Evolutionary conservation across 2,329 filamentous ascomycete genomes (phyloP), one percentile per base, ranked within the genome.

Genomic region (Sclerotinia spermophila): DNA sequence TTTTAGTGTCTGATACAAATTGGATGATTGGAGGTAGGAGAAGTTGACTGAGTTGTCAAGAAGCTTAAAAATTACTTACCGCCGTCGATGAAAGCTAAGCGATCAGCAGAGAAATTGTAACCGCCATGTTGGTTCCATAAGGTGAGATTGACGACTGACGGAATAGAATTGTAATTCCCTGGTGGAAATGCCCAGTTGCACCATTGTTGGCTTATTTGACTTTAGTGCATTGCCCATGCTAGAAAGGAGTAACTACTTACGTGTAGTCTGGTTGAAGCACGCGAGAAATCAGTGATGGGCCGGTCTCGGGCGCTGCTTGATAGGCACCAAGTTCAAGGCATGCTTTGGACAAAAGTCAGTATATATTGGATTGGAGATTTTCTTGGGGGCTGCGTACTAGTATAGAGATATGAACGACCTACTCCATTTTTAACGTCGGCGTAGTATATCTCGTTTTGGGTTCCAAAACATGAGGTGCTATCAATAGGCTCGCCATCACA

Each of bases 141-240:
- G 4, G 76, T 75, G 5, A 84, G 73, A 67, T 85, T 79, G 0
- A 84, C 84, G 0, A 78, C 80, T 0, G 79, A 53, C 0, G 84
- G 83, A 33, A 86, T 82, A 42, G 75, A 73, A 73, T 84, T 85
- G 77, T 82, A 80, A 38, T 80, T 67, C 0, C 85, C 84, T 1
- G 79, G 72, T 0, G 84, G 82, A 73, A 86, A 87, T 1, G 85
- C 83, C 84, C 84, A 85, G n/a, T 75, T 81, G 73, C 85, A 86
- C 84, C 85, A 86, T 76, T 86, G 73, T 74, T 77, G 75, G 3
- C 72, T 74, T 27, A n/a, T 38, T 48, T 5, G 6, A 21, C 15
- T 17, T 71, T 42, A 69, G 42, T 58, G 5, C 19, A 27, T 33
- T 30, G 33, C 38, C 7, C 62, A 30, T 38, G 27, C 62, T 30